These are phyloP conservation scores for Deakozyma indianensis DNA, from an alignment of 805 yeast genomes.

Conservation along the genomic window DNA sequence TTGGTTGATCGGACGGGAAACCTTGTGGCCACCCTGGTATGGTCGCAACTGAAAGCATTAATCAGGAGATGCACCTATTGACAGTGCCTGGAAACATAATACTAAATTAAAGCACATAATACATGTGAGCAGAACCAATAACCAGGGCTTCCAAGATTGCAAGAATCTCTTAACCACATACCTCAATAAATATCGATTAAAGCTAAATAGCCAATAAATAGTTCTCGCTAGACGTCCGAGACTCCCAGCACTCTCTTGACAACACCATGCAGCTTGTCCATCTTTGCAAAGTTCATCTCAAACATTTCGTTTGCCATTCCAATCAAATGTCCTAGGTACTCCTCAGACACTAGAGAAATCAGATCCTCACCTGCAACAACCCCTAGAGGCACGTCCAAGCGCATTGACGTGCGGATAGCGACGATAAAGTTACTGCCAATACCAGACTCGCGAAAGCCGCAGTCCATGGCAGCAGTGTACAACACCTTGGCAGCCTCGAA, in stretches of 20 bases:
- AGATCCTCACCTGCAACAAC: neutral
- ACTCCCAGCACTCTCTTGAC: neutral
- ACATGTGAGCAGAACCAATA: too few relatives aligned
- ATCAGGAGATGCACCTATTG: too few relatives aligned
- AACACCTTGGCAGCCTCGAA: slow-evolving; percentile 41
- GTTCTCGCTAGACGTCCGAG: too few relatives aligned
- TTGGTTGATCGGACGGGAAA: too few relatives aligned
- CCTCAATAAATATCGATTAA: too few relatives aligned
- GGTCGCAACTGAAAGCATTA: too few relatives aligned
- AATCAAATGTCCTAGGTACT: slow-evolving; percentile 36
- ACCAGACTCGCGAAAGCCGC: slow-evolving; percentile 82
- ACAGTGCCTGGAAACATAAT: too few relatives aligned
- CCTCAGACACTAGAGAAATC: slow-evolving; percentile 30
- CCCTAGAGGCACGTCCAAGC: slow-evolving; percentile 68
- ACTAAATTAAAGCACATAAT: too few relatives aligned
- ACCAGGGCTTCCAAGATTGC: too few relatives aligned
- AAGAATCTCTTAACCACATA: too few relatives aligned
- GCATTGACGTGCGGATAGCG: slow-evolving; percentile 61
- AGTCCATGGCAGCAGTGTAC: slow-evolving; percentile 59
- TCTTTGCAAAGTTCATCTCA: slow-evolving; percentile 42
- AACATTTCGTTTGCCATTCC: slow-evolving; percentile 45
- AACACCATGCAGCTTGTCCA: slow-evolving; percentile 25
- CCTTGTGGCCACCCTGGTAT: too few relatives aligned
- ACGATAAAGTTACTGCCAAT: slow-evolving; percentile 68
- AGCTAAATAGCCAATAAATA: too few relatives aligned